These are phyloP conservation scores for Lodderomyces metapsilosis DNA, from an alignment of 1,139 yeast species.

Conservation along the genomic window DNA sequence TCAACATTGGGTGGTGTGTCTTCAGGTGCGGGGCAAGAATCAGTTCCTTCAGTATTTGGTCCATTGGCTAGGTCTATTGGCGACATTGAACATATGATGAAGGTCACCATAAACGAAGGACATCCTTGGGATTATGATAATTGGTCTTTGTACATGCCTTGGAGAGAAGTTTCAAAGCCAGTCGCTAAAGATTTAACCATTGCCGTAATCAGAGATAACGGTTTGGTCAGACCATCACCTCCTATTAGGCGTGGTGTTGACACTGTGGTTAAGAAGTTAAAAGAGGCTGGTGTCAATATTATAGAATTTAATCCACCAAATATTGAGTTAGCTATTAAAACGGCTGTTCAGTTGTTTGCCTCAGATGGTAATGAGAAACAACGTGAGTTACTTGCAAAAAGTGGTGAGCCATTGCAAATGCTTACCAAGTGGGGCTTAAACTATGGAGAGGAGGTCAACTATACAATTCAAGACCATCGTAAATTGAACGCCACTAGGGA, in stretches of 20 bases:
- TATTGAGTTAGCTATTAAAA: conserved; percentile 49
- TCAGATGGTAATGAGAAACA: conserved; percentile 64
- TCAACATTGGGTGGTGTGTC: conserved; percentile 51
- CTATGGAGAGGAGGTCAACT: conserved; percentile 54
- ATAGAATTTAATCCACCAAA: conserved; percentile 52
- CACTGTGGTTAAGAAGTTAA: conserved; percentile 26
- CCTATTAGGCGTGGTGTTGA: conserved; percentile 49
- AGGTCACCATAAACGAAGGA: conserved; percentile 55
- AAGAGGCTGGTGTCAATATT: conserved; percentile 31
- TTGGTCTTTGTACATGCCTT: conserved; percentile 53
- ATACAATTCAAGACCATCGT: conserved; percentile 47
- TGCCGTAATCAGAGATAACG: conserved; percentile 42
- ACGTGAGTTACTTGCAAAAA: conserved; percentile 46
- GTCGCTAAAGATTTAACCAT: conserved; percentile 36
- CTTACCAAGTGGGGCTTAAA: conserved; percentile 61
- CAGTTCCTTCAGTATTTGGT: conserved; percentile 59
- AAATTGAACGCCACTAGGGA: conserved; percentile 52
- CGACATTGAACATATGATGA: conserved; percentile 65
- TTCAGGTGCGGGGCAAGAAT: conserved; percentile 57
- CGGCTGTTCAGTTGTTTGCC: conserved; percentile 48
- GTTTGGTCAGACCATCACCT: conserved; percentile 45
- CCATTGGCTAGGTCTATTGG: conserved; percentile 61
- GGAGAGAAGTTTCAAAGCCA: conserved; percentile 55
- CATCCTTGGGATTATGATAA: conserved; percentile 71
- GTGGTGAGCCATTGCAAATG: conserved; percentile 65